phyloP scores from a whole-genome alignment of 2,329 filamentous ascomycete genomes.

The Samsoniella hepiali region DNA sequence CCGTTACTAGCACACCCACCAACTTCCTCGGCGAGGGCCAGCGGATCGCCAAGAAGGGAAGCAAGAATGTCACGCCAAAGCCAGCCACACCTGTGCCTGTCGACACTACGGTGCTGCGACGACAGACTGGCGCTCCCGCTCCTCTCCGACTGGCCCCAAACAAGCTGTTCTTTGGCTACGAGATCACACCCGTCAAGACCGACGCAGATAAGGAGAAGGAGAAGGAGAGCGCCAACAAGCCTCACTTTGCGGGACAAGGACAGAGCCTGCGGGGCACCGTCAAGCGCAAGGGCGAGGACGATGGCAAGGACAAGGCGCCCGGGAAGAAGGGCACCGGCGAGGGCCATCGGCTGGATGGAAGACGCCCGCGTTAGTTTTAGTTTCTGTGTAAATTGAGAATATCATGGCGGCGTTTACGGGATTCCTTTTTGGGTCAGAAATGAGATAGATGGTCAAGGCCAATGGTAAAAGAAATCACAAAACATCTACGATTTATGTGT shows the following conservation, averaged over 20 bases:
- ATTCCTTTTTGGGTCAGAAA: background rate
- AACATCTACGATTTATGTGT: background rate
- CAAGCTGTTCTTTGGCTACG: conserved; percentile 95
- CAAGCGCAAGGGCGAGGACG: conserved; percentile 65
- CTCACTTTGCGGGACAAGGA: conserved; percentile 80
- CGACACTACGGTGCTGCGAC: conserved; percentile 33
- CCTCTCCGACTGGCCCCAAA: conserved; percentile 80
- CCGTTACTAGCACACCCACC: conserved; percentile 65
- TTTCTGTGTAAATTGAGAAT: background rate
- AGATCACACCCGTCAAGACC: conserved; percentile 83
- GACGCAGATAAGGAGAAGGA: conserved; percentile 68
- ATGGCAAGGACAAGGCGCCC: conserved; percentile 44
- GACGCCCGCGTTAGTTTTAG: conserved; percentile 29
- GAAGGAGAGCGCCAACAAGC: conserved; percentile 59
- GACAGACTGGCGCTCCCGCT: conserved; percentile 72
- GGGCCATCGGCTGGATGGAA: conserved; percentile 44
- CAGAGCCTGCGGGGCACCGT: conserved; percentile 69
- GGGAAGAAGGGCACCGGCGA: conserved; percentile 46
- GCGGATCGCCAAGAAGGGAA: conserved; percentile 77
- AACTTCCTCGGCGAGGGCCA: conserved; percentile 81
- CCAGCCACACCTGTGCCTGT: conserved; percentile 64
- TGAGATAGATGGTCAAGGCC: background rate
- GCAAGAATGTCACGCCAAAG: conserved; percentile 64
- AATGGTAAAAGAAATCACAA: background rate
- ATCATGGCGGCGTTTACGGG: conserved; percentile 8